Percentiles rank a stretch among this genome's conserved stretches.
Evolutionary conservation across 2,329 filamentous ascomycete species (phyloP).

Genomic region (Cytospora chrysosperma): DNA sequence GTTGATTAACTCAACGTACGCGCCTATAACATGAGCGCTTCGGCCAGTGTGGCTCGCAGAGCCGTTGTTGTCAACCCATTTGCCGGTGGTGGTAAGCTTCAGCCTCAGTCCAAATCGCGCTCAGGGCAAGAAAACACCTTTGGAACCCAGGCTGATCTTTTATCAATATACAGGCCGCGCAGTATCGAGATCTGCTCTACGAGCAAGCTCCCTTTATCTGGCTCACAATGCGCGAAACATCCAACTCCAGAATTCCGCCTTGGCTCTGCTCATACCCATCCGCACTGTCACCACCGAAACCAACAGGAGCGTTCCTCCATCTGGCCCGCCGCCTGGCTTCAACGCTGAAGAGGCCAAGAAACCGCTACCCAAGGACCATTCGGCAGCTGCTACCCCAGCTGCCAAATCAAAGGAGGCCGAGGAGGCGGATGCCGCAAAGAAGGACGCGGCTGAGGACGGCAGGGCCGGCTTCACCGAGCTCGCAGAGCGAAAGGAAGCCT

Average conservation of each 20-base stretch:
- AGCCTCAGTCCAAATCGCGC: constrained; percentile 1
- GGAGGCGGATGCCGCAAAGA: constrained; percentile 33
- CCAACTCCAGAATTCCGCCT: constrained; percentile 46
- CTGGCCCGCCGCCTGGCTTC: constrained; percentile 82
- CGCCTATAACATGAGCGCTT: constrained; percentile 51
- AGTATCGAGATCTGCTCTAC: constrained; percentile 45
- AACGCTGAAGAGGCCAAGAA: constrained; percentile 88
- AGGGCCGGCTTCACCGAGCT: constrained; percentile 56
- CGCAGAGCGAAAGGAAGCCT: constrained; percentile 61
- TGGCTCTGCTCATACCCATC: constrained; percentile 57
- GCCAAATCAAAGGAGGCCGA: constrained; percentile 34
- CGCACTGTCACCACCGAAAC: constrained; percentile 60
- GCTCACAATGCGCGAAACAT: constrained; percentile 47
- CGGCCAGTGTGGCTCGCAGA: constrained; percentile 54
- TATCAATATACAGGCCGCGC: constrained; percentile 41
- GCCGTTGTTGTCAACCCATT: constrained; percentile 54
- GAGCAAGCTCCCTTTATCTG: constrained; percentile 47
- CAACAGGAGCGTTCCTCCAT: constrained; percentile 47
- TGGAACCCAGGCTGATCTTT: constrained; percentile 29
- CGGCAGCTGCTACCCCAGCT: constrained; percentile 37
- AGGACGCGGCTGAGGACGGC: constrained; percentile 29
- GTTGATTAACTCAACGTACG: background rate
- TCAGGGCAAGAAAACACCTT: background rate
- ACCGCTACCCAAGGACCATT: constrained; percentile 62
- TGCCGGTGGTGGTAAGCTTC: constrained; percentile 45